Evolutionary conservation across 495 filamentous ascomycete species (phyloP), one percentile per base, ranked within the genome.

Genomic region (Cercophora newfieldiana): DNA sequence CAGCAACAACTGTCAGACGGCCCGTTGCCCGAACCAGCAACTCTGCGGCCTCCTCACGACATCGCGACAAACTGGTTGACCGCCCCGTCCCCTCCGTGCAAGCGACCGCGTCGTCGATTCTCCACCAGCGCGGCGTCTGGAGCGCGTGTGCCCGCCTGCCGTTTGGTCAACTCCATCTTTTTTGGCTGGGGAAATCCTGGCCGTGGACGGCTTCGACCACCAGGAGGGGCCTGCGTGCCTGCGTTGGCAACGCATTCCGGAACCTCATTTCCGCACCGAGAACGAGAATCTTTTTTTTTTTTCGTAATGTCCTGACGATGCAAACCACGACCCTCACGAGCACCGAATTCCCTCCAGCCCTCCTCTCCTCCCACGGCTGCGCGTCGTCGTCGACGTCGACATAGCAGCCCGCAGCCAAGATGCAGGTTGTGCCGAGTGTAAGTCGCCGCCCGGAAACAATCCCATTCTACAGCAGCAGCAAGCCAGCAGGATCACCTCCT

Each of bases 371-470:
- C 66, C 68, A 69, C 79, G 76, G 77, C 77, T 66, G 67, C 71
- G 69, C 65, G 72, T 74, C 74, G 66, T 76, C 74, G 71, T 74
- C 74, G 66, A 76, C 74, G n/a, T n/a, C n/a, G 71, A 77, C 72
- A 71, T 78, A 74, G 74, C 70, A 66, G 66, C 66, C 75, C 72
- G 72, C 71, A 71, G 74, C 72, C 71, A 82, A 72, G 70, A 88
- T 88, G 86, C 85, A 87, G 81, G 82, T 85, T 48, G 78, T 88
- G 75, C 86, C 86, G 71, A 88, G 83, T 80, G 86, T 88, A 82
- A 86, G 86, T 87, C 26, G 48, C 21, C 24, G 68, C 58, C 31
- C 30, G 21, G 18, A 28, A 67, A 44, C 37, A 44, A 28, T 49
- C 53, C 61, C 61, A 63, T 63, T 63, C 61, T 55, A 26, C 21